Evolutionary conservation across 306 rosid genomes (phyloP).

Genomic region (Prunus mira): DNA sequence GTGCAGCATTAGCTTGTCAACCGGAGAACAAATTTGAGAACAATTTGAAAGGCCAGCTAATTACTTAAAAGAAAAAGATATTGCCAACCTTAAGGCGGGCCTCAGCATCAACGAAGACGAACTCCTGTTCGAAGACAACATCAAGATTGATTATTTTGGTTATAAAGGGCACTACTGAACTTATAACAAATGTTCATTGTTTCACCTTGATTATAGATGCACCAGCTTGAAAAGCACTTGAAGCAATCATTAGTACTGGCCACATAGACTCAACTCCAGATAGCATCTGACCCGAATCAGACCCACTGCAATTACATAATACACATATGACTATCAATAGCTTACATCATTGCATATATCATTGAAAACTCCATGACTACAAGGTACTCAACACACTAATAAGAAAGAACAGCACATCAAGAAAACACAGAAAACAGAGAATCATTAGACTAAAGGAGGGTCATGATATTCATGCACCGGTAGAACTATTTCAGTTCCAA

Average conservation of each 20-base stretch:
- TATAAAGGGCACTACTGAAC: slow-evolving; percentile 21
- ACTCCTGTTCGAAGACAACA: slow-evolving; percentile 53
- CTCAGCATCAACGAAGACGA: slow-evolving; percentile 62
- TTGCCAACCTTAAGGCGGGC: slow-evolving; percentile 49
- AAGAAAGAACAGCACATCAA: not conserved
- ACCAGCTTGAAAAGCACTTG: slow-evolving; percentile 86
- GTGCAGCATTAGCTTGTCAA: slow-evolving; percentile 13
- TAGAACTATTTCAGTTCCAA: not conserved
- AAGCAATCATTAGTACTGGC: slow-evolving; percentile 81
- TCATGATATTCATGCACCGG: not conserved
- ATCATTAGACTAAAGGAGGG: not conserved
- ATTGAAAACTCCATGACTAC: slow-evolving; percentile 11
- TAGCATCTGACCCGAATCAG: slow-evolving; percentile 75
- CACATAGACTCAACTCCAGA: slow-evolving; percentile 70
- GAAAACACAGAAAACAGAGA: not conserved
- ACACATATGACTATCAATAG: slow-evolving; percentile 23
- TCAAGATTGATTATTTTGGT: slow-evolving; percentile 21
- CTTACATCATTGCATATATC: slow-evolving; percentile 18
- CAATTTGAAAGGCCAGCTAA: slow-evolving; percentile 3
- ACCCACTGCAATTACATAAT: slow-evolving; percentile 58
- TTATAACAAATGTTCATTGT: slow-evolving; percentile 13
- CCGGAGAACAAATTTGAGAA: not conserved
- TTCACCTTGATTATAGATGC: slow-evolving; percentile 86
- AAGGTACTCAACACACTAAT: not conserved
- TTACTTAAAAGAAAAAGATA: slow-evolving; percentile 5